phyloP scores from a whole-genome alignment of 768 basidiomycete species.

The Termitomyces heimii region DNA sequence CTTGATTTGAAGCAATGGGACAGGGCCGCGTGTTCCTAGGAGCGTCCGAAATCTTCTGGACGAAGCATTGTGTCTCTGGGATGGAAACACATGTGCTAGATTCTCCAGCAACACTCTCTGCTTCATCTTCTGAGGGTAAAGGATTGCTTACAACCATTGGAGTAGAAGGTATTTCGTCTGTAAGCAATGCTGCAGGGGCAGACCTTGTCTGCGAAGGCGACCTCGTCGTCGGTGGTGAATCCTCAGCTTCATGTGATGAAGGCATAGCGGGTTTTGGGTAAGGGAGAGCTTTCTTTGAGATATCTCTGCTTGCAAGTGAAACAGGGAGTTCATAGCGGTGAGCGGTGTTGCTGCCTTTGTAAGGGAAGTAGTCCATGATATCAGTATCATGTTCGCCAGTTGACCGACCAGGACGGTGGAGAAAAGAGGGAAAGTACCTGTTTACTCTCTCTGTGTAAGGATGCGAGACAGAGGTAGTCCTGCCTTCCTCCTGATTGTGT shows the following conservation, averaged over 20 bases:
- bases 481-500: background rate
- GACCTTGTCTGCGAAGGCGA: constrained; percentile 11
- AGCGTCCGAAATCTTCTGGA: background rate
- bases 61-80: background rate
- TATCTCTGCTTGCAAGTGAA: background rate
- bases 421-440: background rate
- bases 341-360: background rate
- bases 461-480: background rate
- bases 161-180: constrained; percentile 1
- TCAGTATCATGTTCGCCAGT: constrained; percentile 10
- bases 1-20: background rate
- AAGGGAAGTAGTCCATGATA: constrained; percentile 11
- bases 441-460: background rate
- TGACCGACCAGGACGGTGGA: background rate
- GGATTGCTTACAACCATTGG: constrained; percentile 4
- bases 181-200: constrained; percentile 2
- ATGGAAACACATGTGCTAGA: background rate
- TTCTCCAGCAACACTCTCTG: background rate
- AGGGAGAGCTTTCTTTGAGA: background rate
- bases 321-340: background rate
- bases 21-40: background rate
- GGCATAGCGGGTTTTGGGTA: background rate
- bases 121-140: background rate
- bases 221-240: background rate
- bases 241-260: background rate